Conservation (phyloP, 306 rosid genomes). For the Abrus pulchellus region DNA sequence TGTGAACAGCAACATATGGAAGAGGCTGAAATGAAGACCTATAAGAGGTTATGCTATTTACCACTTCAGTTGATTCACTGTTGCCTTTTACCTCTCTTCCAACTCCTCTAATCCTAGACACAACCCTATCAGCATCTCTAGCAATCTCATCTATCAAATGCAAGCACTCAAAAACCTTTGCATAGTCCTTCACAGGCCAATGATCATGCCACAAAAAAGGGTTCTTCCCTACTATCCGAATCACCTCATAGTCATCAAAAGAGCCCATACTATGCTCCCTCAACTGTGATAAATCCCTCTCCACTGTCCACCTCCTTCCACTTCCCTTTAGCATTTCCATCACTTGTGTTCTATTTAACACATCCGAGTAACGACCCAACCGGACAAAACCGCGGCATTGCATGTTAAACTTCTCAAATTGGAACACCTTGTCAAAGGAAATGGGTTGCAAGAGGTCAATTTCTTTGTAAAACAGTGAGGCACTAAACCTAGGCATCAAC, state of each 20-base stretch:
- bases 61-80: conserved; percentile 23
- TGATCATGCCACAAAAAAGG: conserved; percentile 99
- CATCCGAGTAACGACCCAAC: conserved; percentile 64
- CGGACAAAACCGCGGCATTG: conserved; percentile 71
- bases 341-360: conserved; percentile 57
- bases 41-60: conserved; percentile 11
- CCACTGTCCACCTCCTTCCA: conserved; percentile 92
- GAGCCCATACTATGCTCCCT: conserved; percentile 60
- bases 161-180: conserved; percentile 83
- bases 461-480: conserved; percentile 90
- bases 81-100: conserved; percentile 50
- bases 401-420: conserved; percentile 71
- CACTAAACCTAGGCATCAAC: conserved; percentile 93
- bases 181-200: conserved; percentile 92
- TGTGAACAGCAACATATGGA: conserved; percentile 86
- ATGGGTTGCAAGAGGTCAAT: conserved; percentile 78
- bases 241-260: conserved; percentile 64
- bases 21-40: conserved; percentile 39
- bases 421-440: conserved; percentile 80
- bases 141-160: conserved; percentile 73
- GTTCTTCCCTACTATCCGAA: conserved; percentile 79
- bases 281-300: conserved; percentile 82
- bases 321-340: conserved; percentile 84
- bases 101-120: conserved; percentile 71
- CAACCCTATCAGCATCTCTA: conserved; percentile 74